Evolutionary conservation across 108 stramenopile species (phyloP).

Genomic region (Fistulifera solaris): DNA sequence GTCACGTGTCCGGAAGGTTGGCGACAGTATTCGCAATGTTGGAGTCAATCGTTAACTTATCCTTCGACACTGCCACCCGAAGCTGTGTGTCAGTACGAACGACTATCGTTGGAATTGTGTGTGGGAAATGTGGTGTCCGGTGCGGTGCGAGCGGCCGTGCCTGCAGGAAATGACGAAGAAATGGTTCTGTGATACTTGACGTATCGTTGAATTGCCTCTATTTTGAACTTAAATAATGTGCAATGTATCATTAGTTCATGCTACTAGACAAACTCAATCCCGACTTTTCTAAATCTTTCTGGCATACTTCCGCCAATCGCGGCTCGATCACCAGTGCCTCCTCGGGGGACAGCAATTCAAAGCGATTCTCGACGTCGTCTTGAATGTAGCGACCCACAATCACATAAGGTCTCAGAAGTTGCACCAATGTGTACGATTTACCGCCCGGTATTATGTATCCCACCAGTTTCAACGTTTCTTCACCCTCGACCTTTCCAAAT

Average conservation of each 20-base stretch:
- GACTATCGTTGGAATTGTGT: conserved; percentile 2
- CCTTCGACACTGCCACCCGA: background rate
- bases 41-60: background rate
- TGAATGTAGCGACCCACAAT: conserved; percentile 6
- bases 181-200: background rate
- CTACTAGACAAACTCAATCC: conserved; percentile 14
- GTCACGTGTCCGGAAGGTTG: background rate
- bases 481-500: conserved; percentile 17
- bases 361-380: conserved; percentile 5
- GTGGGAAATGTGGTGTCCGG: conserved; percentile 2
- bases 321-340: conserved; percentile 34
- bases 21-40: background rate
- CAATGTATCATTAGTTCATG: background rate
- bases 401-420: conserved; percentile 27
- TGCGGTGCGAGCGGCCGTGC: background rate
- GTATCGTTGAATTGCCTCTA: background rate
- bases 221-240: background rate
- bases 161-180: background rate
- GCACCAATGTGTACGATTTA: conserved; percentile 35
- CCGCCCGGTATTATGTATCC: conserved; percentile 24
- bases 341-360: conserved; percentile 33
- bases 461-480: conserved; percentile 34
- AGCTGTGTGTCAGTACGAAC: conserved; percentile 2
- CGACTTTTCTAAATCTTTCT: conserved; percentile 19
- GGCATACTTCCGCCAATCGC: conserved; percentile 26